Conservation (phyloP, 106 monocot genomes). For the Acanthochlamys bracteata region DNA sequence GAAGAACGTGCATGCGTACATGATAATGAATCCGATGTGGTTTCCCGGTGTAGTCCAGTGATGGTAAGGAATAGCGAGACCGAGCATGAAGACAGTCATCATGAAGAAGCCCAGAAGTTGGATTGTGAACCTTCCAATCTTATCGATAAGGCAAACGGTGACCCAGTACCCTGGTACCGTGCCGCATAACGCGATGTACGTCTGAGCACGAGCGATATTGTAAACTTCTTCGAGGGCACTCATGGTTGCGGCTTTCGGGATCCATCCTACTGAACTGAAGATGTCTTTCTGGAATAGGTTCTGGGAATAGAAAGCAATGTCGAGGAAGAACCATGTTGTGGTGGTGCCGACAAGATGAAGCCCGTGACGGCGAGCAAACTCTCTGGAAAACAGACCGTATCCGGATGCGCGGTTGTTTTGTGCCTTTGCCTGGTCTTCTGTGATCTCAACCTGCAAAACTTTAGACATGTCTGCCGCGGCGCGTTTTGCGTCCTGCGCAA, state of each 20-base stretch:
- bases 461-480: constrained; percentile 33
- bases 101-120: constrained; percentile 24
- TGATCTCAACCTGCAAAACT: constrained; percentile 27
- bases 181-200: constrained; percentile 46
- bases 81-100: constrained; percentile 39
- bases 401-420: neutral
- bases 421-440: constrained; percentile 7
- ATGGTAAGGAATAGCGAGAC: constrained; percentile 24
- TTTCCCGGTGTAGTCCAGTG: constrained; percentile 26
- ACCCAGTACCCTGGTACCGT: constrained; percentile 64
- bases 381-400: constrained; percentile 25
- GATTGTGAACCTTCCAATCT: constrained; percentile 26
- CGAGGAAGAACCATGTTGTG: constrained; percentile 45
- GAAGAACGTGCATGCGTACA: constrained; percentile 80
- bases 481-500: constrained; percentile 28
- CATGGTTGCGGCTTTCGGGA: constrained; percentile 49
- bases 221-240: constrained; percentile 45
- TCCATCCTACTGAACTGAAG: constrained; percentile 40
- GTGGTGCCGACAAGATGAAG: constrained; percentile 39
- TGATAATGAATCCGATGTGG: constrained; percentile 26
- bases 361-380: constrained; percentile 31
- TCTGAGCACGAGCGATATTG: constrained; percentile 38
- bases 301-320: constrained; percentile 56
- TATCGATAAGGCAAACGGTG: constrained; percentile 40
- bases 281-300: constrained; percentile 70